Conservation (phyloP, 202 grass and related monocot genomes). For the Bolboschoenoplectus hybrid region DNA sequence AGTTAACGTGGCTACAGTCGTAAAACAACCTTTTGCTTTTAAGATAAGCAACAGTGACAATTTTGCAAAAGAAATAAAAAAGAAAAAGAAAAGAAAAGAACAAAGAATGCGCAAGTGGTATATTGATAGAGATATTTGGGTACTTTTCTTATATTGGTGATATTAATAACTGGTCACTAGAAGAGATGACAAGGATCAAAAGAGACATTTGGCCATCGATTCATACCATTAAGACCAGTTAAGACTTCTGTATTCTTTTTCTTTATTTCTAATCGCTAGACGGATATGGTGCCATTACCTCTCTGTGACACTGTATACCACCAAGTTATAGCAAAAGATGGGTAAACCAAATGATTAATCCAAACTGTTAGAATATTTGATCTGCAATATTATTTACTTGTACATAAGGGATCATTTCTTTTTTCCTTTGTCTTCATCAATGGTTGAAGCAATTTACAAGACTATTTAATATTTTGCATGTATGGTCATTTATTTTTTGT, state of each 20-base stretch:
- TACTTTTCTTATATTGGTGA: slow-evolving; percentile 27
- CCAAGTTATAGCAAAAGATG: background rate
- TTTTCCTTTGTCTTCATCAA: background rate
- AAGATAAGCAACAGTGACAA: background rate
- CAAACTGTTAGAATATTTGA: background rate
- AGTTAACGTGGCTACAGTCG: background rate
- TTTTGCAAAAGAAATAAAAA: background rate
- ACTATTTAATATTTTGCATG: background rate
- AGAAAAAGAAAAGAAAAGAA: background rate
- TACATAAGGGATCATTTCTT: slow-evolving; percentile 6
- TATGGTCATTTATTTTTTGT: slow-evolving; percentile 17
- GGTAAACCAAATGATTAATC: background rate
- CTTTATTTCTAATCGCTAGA: background rate
- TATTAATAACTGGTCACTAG: slow-evolving; percentile 34
- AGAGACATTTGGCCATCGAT: slow-evolving; percentile 18
- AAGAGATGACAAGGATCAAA: slow-evolving; percentile 31
- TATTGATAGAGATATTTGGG: slow-evolving; percentile 20
- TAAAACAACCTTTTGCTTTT: slow-evolving; percentile 17
- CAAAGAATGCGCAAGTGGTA: slow-evolving; percentile 17
- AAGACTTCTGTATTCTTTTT: slow-evolving; percentile 4
- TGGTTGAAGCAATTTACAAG: slow-evolving; percentile 1
- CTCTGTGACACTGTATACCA: background rate
- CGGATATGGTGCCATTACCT: background rate
- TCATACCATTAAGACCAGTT: background rate
- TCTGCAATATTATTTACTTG: background rate